phyloP scores from a whole-genome alignment of 2,329 filamentous ascomycete genomes.

The Sporothrix inflata region DNA sequence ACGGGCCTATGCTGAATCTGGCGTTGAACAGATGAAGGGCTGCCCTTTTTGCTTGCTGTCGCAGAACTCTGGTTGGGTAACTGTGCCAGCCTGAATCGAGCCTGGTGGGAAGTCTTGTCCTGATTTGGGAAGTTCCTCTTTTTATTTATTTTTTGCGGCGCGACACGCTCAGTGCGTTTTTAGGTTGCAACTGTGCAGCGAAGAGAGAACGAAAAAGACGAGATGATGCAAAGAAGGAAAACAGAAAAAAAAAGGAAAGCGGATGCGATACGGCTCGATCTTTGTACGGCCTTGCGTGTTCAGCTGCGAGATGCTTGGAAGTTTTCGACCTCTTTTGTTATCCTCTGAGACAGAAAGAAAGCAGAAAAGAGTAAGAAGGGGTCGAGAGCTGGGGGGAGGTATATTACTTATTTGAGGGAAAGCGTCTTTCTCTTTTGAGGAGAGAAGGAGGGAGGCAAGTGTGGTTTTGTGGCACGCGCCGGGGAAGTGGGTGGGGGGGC shows the following conservation, averaged over 20 bases:
- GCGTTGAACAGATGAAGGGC: slow-evolving; percentile 59
- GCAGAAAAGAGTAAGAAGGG: slow-evolving; percentile 26
- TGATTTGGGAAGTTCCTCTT: slow-evolving; percentile 32
- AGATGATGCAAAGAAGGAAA: neutral
- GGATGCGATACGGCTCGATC: neutral
- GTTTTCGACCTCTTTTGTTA: neutral
- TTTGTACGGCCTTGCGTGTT: slow-evolving; percentile 2
- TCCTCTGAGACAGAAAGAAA: slow-evolving; percentile 25
- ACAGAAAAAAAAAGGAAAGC: slow-evolving; percentile 10
- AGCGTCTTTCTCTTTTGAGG: slow-evolving; percentile 34
- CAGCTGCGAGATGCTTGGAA: neutral
- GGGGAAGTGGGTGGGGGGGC: slow-evolving; percentile 28
- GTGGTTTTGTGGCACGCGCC: slow-evolving; percentile 34
- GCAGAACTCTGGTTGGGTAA: slow-evolving; percentile 59
- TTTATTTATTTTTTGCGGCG: slow-evolving; percentile 26
- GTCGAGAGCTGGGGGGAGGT: slow-evolving; percentile 30
- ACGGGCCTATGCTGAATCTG: slow-evolving; percentile 68
- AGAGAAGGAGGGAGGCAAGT: slow-evolving; percentile 31
- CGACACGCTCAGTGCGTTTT: slow-evolving; percentile 26
- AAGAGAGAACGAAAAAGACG: neutral
- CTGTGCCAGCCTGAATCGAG: slow-evolving; percentile 48
- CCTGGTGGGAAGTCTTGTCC: slow-evolving; percentile 46
- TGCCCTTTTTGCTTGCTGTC: slow-evolving; percentile 47
- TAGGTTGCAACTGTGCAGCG: neutral
- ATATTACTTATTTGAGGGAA: slow-evolving; percentile 36